phyloP scores from a whole-genome alignment of 2,329 filamentous ascomycete species.

The Ramularia endophylla region DNA sequence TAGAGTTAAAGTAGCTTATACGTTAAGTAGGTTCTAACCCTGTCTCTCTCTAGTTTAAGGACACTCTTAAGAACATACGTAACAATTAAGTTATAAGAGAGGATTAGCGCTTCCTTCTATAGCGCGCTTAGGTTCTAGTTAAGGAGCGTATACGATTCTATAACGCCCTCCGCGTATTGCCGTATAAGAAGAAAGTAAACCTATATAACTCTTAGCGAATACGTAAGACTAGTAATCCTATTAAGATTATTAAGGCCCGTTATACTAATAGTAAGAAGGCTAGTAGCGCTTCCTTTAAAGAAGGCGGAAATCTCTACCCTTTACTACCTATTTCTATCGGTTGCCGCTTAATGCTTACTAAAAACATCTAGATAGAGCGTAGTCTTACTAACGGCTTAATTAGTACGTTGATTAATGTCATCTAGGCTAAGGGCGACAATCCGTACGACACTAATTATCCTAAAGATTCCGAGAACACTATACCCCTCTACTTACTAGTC shows the following conservation, averaged over 20 bases:
- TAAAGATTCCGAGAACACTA: background rate
- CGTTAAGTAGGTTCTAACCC: background rate
- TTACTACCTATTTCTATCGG: background rate
- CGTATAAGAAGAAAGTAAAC: background rate
- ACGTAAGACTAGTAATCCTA: background rate
- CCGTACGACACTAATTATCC: background rate
- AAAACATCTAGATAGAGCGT: background rate
- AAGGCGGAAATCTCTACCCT: background rate
- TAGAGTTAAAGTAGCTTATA: background rate
- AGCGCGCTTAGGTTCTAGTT: no score
- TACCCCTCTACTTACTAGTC: background rate
- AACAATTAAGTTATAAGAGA: no score
- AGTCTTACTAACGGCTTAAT: no score
- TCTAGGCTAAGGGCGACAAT: background rate
- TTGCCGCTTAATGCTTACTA: conserved; percentile 1
- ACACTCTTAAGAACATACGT: background rate
- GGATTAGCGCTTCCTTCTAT: no score
- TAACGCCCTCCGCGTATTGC: no score
- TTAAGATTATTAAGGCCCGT: background rate
- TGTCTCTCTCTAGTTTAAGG: background rate
- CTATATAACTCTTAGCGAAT: background rate
- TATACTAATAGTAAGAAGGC: background rate
- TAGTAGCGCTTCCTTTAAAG: background rate
- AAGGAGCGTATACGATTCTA: no score
- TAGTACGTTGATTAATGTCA: background rate